Percentiles rank a stretch among this genome's conserved stretches.
Evolutionary conservation across 1,139 yeast species (phyloP).

Genomic region (Zygoascus hellenicus): DNA sequence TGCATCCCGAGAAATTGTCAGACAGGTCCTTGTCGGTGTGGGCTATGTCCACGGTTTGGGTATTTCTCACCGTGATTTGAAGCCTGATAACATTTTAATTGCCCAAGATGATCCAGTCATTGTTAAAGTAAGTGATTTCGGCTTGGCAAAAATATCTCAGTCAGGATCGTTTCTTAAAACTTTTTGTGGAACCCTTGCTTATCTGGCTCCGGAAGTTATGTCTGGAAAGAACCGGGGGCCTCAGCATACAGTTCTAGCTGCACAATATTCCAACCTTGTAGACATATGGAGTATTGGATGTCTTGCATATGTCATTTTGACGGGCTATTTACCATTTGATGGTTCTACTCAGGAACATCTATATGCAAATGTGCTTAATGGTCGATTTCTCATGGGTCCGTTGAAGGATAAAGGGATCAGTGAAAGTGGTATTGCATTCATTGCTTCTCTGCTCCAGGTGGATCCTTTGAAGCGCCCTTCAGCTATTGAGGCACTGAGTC

Average conservation of each 20-base stretch:
- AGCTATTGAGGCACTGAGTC: slow-evolving; percentile 66
- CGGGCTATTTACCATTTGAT: slow-evolving; percentile 90
- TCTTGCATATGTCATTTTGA: slow-evolving; percentile 77
- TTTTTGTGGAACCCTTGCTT: slow-evolving; percentile 85
- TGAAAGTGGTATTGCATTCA: slow-evolving; percentile 60
- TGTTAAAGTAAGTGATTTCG: slow-evolving; percentile 90
- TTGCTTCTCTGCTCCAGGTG: slow-evolving; percentile 62
- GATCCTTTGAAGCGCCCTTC: slow-evolving; percentile 66
- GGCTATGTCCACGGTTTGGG: slow-evolving; percentile 83
- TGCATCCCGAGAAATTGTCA: slow-evolving; percentile 78
- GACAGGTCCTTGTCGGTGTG: slow-evolving; percentile 79
- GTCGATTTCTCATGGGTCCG: slow-evolving; percentile 77
- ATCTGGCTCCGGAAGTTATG: slow-evolving; percentile 91
- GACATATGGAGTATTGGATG: slow-evolving; percentile 98
- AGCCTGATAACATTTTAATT: slow-evolving; percentile 80
- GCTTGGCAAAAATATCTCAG: slow-evolving; percentile 75
- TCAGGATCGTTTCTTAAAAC: slow-evolving; percentile 77
- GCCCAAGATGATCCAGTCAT: slow-evolving; percentile 87
- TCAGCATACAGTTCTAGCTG: slow-evolving; percentile 10
- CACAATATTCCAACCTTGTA: slow-evolving; percentile 72
- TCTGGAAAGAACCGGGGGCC: slow-evolving; percentile 50
- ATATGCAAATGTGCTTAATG: slow-evolving; percentile 66
- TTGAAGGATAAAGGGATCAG: slow-evolving; percentile 61
- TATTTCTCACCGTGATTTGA: slow-evolving; percentile 87
- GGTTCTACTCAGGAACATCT: slow-evolving; percentile 86